Conservation (phyloP, 495 filamentous ascomycete species). For the Parathielavia hyrcaniae region DNA sequence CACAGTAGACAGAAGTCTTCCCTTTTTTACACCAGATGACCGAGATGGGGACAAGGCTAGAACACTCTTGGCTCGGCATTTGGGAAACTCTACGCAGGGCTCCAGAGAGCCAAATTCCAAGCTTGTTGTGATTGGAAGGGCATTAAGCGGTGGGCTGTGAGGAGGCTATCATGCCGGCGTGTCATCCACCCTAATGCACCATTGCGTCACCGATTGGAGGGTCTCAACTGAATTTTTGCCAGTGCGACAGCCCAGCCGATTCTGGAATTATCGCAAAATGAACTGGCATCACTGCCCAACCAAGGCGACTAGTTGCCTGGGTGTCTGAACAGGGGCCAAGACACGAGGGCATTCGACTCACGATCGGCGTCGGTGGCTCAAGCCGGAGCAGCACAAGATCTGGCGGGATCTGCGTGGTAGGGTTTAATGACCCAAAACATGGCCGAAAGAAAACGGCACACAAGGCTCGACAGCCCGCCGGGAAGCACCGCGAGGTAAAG, state of each 20-base stretch:
- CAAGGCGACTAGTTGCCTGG: neutral
- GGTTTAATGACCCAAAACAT: too few species aligned
- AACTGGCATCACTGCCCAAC: neutral
- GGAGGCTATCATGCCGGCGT: conserved; percentile 1
- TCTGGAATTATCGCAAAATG: neutral
- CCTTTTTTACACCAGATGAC: too few species aligned
- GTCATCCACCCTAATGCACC: neutral
- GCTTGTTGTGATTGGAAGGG: neutral
- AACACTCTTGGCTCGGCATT: neutral
- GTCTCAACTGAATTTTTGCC: neutral
- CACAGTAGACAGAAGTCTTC: too few species aligned
- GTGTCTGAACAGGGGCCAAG: neutral
- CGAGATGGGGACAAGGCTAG: neutral
- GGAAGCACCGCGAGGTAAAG: too few species aligned
- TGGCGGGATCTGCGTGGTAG: too few species aligned
- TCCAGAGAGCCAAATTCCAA: too few species aligned
- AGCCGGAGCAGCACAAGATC: neutral
- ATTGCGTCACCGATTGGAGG: neutral
- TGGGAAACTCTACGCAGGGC: neutral
- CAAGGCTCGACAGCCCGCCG: too few species aligned
- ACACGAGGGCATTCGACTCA: neutral
- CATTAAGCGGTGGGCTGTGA: neutral
- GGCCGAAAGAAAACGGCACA: too few species aligned
- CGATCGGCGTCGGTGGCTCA: neutral
- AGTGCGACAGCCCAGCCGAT: neutral